Percentiles rank a stretch among this genome's conserved stretches.
Conservation (phyloP, 2,329 filamentous ascomycete species). For the Septoria petroselini region DNA sequence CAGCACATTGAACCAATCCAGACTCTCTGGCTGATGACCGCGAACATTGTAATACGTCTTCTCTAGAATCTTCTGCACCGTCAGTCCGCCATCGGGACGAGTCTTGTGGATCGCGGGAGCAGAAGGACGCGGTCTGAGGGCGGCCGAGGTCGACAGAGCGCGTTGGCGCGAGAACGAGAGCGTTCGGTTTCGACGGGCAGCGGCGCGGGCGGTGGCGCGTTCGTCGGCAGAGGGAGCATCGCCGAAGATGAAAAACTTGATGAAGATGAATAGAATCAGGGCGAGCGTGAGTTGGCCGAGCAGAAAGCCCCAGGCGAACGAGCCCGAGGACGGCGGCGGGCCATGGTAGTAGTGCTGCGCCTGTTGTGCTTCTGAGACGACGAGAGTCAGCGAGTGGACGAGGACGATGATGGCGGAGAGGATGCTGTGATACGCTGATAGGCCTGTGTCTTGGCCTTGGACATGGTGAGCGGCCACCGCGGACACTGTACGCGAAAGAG, state of each 20-base stretch:
- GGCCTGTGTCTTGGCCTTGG: slow-evolving; percentile 38
- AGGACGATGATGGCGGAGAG: neutral
- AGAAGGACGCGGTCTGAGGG: slow-evolving; percentile 35
- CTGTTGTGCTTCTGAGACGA: slow-evolving; percentile 24
- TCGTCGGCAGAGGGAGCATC: slow-evolving; percentile 82
- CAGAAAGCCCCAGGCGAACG: slow-evolving; percentile 90
- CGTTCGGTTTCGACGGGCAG: slow-evolving; percentile 69
- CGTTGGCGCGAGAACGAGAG: slow-evolving; percentile 60
- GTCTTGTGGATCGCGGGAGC: slow-evolving; percentile 32
- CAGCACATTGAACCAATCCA: slow-evolving; percentile 99
- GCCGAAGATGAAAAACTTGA: slow-evolving; percentile 99
- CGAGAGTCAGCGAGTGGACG: neutral
- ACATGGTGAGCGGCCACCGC: slow-evolving; percentile 30
- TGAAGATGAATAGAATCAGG: slow-evolving; percentile 86
- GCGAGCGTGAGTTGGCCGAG: slow-evolving; percentile 91
- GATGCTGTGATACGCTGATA: slow-evolving; percentile 28
- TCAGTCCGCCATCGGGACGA: slow-evolving; percentile 51
- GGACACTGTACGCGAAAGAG: neutral
- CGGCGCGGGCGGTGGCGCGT: slow-evolving; percentile 70
- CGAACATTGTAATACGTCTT: slow-evolving; percentile 98
- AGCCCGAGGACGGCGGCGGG: slow-evolving; percentile 41
- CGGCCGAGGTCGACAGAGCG: slow-evolving; percentile 32
- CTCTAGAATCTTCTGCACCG: slow-evolving; percentile 87
- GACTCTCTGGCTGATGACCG: slow-evolving; percentile 89
- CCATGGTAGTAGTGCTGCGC: slow-evolving; percentile 20